phyloP scores from a whole-genome alignment of 768 basidiomycete species.

The Kwoniella shandongensis region DNA sequence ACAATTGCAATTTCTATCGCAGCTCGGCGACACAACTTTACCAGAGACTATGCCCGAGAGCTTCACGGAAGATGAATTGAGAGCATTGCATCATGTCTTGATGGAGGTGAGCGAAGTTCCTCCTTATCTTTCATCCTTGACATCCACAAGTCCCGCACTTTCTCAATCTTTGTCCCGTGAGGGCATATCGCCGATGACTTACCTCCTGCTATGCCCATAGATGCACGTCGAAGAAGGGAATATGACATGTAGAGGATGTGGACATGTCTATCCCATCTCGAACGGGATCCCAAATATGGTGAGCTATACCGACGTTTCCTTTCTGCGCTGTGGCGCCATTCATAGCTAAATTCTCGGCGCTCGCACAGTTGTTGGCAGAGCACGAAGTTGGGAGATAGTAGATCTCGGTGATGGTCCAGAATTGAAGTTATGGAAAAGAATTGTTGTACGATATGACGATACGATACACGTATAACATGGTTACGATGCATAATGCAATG shows the following conservation, averaged over 20 bases:
- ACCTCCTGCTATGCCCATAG: slow-evolving; percentile 55
- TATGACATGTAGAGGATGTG: slow-evolving; percentile 92
- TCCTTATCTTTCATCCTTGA: too few relatives aligned
- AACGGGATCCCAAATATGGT: slow-evolving; percentile 99
- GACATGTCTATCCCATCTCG: slow-evolving; percentile 81
- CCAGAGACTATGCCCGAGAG: slow-evolving; percentile 60
- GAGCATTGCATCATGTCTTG: slow-evolving; percentile 83
- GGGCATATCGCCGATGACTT: not conserved
- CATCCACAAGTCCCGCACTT: not conserved
- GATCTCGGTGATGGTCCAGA: slow-evolving; percentile 53
- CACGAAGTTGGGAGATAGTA: slow-evolving; percentile 65
- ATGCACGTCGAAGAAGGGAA: slow-evolving; percentile 86
- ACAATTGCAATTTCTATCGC: not conserved
- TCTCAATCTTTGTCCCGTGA: too few relatives aligned
- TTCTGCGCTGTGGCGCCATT: not conserved
- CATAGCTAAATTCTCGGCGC: slow-evolving; percentile 2
- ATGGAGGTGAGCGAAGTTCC: slow-evolving; percentile 74
- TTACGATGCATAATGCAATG: too few relatives aligned
- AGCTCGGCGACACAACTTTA: slow-evolving; percentile 85
- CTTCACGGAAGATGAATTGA: slow-evolving; percentile 77
- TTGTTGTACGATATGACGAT: slow-evolving; percentile 6
- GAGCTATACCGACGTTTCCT: slow-evolving; percentile 22
- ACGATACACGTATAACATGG: not conserved
- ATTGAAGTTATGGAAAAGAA: slow-evolving; percentile 51
- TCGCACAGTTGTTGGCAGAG: slow-evolving; percentile 81